Evolutionary conservation across 2,329 filamentous ascomycete genomes (phyloP).

Genomic region (Graphilbum sp.): DNA sequence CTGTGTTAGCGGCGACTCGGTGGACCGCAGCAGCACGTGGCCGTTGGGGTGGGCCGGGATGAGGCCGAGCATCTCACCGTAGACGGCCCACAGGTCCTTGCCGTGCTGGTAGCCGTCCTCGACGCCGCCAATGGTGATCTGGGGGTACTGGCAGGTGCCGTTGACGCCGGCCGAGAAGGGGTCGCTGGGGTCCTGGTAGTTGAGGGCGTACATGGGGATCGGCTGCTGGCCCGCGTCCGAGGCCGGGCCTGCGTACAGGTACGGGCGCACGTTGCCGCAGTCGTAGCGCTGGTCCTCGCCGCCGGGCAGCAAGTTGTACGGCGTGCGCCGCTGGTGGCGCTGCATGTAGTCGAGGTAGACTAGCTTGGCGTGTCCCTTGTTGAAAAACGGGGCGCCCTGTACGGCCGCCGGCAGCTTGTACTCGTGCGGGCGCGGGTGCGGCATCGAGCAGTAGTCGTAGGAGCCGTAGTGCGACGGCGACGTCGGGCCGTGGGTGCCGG

Average conservation of each 20-base stretch:
- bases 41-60: background rate
- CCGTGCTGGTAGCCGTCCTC: conserved; percentile 3
- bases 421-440: conserved; percentile 1
- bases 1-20: conserved; percentile 2
- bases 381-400: background rate
- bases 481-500: background rate
- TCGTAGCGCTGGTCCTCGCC: conserved; percentile 2
- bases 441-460: conserved; percentile 4
- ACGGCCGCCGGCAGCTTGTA: background rate
- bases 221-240: background rate
- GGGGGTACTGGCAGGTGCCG: conserved; percentile 3
- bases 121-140: conserved; percentile 2
- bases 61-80: conserved; percentile 2
- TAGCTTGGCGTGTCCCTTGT: background rate
- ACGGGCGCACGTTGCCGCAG: background rate
- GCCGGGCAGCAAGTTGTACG: conserved; percentile 2
- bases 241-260: background rate
- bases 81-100: conserved; percentile 1
- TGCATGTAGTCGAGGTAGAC: conserved; percentile 3
- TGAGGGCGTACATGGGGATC: conserved; percentile 1
- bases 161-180: background rate
- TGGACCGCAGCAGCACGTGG: background rate
- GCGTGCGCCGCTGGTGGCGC: conserved; percentile 4
- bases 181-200: conserved; percentile 1
- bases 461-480: background rate